Base-by-base conservation (phyloP, 305 asterid species). In the Fraxinus sp. region DNA sequence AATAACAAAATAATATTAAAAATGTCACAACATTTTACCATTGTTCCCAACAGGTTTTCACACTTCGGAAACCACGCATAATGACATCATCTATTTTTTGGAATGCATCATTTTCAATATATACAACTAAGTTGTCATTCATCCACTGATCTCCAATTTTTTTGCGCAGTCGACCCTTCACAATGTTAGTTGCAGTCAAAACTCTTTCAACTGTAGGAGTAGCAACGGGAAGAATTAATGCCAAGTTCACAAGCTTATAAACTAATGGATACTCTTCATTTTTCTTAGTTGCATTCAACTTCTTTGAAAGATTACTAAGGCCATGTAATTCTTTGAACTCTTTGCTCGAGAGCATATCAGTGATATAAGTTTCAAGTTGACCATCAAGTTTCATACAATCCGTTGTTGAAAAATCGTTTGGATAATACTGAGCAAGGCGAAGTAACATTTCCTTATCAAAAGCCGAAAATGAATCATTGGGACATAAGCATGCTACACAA, bases 381-480 rank as follows among this genome's bases (percentile, higher is more conserved):
- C 14, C 37, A 33, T 80, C 71, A 7, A 76, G 39, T 16, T 64
- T 2, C 6, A 8, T 20, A 32, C 7, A 77, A 39, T 49, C 6
- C 6, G 24, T 7, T 7, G 64, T 66, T 44, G 13, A 22, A 22
- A 80, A 52, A 64, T 74, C 16, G 49, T 35, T 7, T 3, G 86
- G 75, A 62, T 84, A 64, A 77, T 16, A 85, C 30, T 70, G 18
- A 62, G 74, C 33, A 41, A 85, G 74, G 26, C 7, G 22, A 46
- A 74, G n/a, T 16, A 78, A 22, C 22, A 82, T 85, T 11, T 57
- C n/a, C 68, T 37, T 73, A 37, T 85, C 83, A 78, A 57, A 78
- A 52, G 9, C 4, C 7, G 7, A 57, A 24, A 55, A 55, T 55
- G 44, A 78, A 73, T 18, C 18, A 5, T 70, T 78, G 16, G 52